A percentile compares a stretch with the other conserved stretches of the same genome.
Evolutionary conservation across 768 basidiomycete genomes (phyloP).

Genomic region (Leccinum longicurvipes): DNA sequence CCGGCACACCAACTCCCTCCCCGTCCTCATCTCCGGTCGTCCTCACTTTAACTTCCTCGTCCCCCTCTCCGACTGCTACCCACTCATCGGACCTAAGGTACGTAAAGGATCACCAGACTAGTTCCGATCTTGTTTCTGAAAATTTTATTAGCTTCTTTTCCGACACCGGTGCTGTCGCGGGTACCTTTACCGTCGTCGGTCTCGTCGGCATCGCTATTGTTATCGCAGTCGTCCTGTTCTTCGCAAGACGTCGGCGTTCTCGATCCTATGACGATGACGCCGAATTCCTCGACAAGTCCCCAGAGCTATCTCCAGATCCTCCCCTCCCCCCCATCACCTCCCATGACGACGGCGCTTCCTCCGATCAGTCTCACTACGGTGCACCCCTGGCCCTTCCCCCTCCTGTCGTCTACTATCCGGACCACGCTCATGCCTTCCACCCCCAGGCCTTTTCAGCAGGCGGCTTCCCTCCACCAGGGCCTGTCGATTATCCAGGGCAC

Average conservation of each 20-base stretch:
- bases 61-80: slow-evolving; percentile 14
- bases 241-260: slow-evolving; percentile 30
- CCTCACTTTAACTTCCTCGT: background rate
- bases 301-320: slow-evolving; percentile 7
- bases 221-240: slow-evolving; percentile 26
- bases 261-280: slow-evolving; percentile 25
- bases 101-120: background rate
- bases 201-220: slow-evolving; percentile 34
- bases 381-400: slow-evolving; percentile 15
- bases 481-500: slow-evolving; percentile 1
- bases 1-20: background rate
- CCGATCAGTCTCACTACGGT: slow-evolving; percentile 24
- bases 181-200: slow-evolving; percentile 42
- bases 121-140: background rate
- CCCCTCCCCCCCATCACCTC: slow-evolving; percentile 8
- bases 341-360: slow-evolving; percentile 14
- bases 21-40: background rate
- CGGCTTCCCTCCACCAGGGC: slow-evolving; percentile 1
- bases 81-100: slow-evolving; percentile 23
- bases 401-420: slow-evolving; percentile 22
- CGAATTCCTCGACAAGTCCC: slow-evolving; percentile 27
- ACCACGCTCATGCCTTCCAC: slow-evolving; percentile 14
- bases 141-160: slow-evolving; percentile 39
- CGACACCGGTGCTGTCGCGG: slow-evolving; percentile 45
- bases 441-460: slow-evolving; percentile 7